A percentile compares a stretch with the other conserved stretches of the same genome.
phyloP scores from a whole-genome alignment of 2,329 filamentous ascomycete species.

The Trichoderma atrobrunneum region DNA sequence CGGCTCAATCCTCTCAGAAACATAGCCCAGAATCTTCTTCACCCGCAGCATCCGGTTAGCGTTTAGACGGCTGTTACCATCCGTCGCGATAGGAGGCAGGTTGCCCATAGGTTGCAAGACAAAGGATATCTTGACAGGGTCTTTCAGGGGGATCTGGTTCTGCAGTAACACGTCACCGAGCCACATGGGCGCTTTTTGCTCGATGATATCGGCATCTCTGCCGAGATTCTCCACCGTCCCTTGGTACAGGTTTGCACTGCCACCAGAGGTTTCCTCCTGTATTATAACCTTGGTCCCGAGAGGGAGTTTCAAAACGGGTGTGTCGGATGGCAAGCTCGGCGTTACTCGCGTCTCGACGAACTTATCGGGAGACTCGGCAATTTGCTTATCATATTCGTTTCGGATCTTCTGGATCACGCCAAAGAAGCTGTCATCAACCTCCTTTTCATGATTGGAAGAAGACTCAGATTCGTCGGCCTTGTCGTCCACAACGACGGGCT shows the following conservation, averaged over 20 bases:
- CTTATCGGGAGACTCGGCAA: conserved; percentile 53
- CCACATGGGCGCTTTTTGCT: conserved; percentile 87
- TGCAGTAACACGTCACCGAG: conserved; percentile 81
- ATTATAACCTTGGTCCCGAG: conserved; percentile 64
- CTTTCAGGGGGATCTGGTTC: conserved; percentile 80
- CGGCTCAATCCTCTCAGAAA: conserved; percentile 86
- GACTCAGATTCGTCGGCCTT: conserved; percentile 68
- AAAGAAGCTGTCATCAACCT: conserved; percentile 71
- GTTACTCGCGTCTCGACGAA: conserved; percentile 61
- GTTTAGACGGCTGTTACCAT: conserved; percentile 87
- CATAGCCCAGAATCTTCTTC: conserved; percentile 89
- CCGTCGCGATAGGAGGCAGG: conserved; percentile 70
- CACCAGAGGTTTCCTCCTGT: conserved; percentile 64
- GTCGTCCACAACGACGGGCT: conserved; percentile 71
- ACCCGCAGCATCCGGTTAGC: conserved; percentile 95
- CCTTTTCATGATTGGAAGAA: conserved; percentile 65
- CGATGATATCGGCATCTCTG: conserved; percentile 75
- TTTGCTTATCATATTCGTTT: conserved; percentile 68
- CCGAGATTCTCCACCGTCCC: conserved; percentile 79
- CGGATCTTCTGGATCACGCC: conserved; percentile 71
- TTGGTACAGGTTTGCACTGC: conserved; percentile 81
- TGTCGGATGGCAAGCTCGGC: conserved; percentile 69
- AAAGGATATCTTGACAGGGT: conserved; percentile 96
- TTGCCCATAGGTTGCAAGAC: conserved; percentile 76
- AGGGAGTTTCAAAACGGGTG: conserved; percentile 72